phyloP scores from a whole-genome alignment of 495 filamentous ascomycete species.

The Chaetomidium leptoderma region DNA sequence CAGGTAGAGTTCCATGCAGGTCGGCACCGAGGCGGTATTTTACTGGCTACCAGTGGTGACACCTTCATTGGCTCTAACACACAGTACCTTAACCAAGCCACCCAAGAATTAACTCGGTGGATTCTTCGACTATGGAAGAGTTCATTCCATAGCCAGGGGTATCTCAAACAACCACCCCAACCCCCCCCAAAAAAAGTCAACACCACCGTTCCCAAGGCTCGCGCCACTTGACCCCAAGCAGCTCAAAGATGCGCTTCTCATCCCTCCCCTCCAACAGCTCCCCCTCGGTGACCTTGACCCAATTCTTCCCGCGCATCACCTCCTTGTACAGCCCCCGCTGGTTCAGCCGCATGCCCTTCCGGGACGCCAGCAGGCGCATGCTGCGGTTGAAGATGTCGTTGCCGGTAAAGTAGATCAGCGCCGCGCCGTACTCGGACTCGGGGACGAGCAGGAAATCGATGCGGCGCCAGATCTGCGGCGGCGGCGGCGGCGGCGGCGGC shows the following conservation, averaged over 20 bases:
- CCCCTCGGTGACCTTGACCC: conserved; percentile 65
- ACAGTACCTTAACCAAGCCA: too few relatives aligned
- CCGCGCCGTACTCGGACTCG: conserved; percentile 74
- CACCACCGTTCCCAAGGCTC: conserved; percentile 77
- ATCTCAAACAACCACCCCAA: neutral
- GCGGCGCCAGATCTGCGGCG: conserved; percentile 59
- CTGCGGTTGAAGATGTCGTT: conserved; percentile 96
- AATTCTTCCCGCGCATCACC: conserved; percentile 57
- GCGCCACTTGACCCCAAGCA: conserved; percentile 84
- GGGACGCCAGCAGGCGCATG: conserved; percentile 74
- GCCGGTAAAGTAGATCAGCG: conserved; percentile 91
- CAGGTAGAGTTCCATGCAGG: too few relatives aligned
- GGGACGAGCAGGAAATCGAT: conserved; percentile 89
- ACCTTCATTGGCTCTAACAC: too few relatives aligned
- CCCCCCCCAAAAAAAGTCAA: conserved; percentile 11
- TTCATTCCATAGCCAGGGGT: neutral
- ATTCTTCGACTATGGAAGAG: too few relatives aligned
- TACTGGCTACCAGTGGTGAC: too few relatives aligned
- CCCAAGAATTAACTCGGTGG: too few relatives aligned
- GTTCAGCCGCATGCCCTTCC: conserved; percentile 82
- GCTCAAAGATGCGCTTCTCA: conserved; percentile 82
- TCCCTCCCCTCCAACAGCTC: conserved; percentile 68
- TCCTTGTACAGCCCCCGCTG: conserved; percentile 77
- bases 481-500: neutral
- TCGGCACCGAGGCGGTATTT: too few relatives aligned